Base-by-base conservation (phyloP, 345 rosid genomes). In the Passiflora organensis region DNA sequence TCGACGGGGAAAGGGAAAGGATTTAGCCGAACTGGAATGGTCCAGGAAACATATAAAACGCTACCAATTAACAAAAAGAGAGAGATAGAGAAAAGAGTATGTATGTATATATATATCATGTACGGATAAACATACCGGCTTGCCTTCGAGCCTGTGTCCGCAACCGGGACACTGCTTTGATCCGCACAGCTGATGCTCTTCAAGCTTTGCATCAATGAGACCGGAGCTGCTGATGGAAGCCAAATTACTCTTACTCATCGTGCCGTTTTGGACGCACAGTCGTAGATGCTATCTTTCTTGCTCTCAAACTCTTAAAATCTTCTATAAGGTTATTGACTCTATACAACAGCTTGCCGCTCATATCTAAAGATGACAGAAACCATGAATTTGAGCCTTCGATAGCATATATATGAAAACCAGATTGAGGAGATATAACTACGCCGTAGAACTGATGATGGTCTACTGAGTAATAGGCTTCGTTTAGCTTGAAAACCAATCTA, bases 151-250 rank as follows among this genome's bases (percentile, higher is more conserved):
- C 78, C 77, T 93, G 82, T 84, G 96, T 23, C 99, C 96, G 49
- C 96, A 93, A 48, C 89, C 75, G 36, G 99, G 99, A 56, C 97
- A 93, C 53, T 86, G 89, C 50, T 82, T 89, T 69, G 91, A 86
- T 80, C 91, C 99, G 64, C 87, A 84, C 46, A 86, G 64, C 71
- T 86, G 84, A 65, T 84, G 95, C 69, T 89, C 91, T 71, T 84
- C 99, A 21, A 88, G 95, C 82, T 93, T 93, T 17, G 94, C 82
- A 69, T 89, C 96, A 32, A 91, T 88, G 79, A 88, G 86, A 76
- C 84, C 86, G 50, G 82, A 72, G 78, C 82, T 74, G 68, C 79
- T 77, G 62, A 78, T 62, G 51, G 96, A 75, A 32, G 80, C 76
- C 70, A 75, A 62, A 60, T 72, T 80, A 58, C 79, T 81, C 70